These are phyloP conservation scores for Triticum dicoccoides DNA, from an alignment of 176 grass and related monocot genomes.

Conservation along the genomic window DNA sequence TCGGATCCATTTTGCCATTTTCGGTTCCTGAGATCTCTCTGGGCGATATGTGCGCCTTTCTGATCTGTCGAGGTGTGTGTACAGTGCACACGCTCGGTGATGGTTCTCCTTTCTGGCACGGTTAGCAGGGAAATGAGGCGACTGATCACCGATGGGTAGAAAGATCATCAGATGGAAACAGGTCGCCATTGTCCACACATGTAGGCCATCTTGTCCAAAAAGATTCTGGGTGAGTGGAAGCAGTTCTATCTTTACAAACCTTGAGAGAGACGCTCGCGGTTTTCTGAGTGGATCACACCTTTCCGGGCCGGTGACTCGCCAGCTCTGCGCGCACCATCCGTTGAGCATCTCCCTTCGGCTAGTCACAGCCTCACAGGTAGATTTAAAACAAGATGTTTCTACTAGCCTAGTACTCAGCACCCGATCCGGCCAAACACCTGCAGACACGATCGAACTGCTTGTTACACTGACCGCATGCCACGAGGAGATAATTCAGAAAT, in stretches of 20 bases:
- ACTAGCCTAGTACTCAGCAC: too few species aligned
- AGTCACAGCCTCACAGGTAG: too few species aligned
- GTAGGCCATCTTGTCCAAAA: constrained; percentile 39
- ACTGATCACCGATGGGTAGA: too few species aligned
- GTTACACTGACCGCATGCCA: too few species aligned
- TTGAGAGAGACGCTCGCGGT: not conserved
- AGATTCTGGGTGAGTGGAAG: constrained; percentile 19
- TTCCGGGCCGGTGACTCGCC: constrained; percentile 7
- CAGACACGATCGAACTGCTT: too few species aligned
- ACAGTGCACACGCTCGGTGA: not conserved
- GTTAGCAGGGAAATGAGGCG: not conserved
- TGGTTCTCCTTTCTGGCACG: not conserved
- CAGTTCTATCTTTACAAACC: not conserved
- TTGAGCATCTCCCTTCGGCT: not conserved
- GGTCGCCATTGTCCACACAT: constrained; percentile 26
- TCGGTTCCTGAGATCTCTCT: not conserved
- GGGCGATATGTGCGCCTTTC: not conserved
- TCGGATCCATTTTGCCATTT: not conserved
- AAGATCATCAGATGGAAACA: not conserved
- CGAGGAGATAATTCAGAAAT: too few species aligned
- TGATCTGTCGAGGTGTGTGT: not conserved
- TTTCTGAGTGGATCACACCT: constrained; percentile 9
- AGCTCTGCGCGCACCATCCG: constrained; percentile 18
- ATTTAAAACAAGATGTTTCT: too few species aligned
- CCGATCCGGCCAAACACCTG: too few species aligned